A percentile compares a stretch with the other conserved stretches of the same genome.
phyloP scores from a whole-genome alignment of 2,329 filamentous ascomycete species.

The Pseudopithomyces chartarum region DNA sequence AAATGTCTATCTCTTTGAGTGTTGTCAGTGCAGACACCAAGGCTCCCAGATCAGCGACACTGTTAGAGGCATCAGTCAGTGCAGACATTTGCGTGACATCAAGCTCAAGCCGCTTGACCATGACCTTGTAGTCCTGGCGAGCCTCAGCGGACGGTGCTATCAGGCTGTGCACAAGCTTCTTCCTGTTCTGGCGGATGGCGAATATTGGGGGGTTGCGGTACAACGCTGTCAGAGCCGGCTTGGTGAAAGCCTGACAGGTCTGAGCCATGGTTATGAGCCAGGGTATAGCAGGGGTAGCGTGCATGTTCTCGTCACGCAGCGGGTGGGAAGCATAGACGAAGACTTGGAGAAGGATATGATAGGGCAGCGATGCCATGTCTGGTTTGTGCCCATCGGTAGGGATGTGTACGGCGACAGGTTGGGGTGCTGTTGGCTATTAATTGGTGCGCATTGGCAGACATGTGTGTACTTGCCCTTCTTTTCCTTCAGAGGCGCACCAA shows the following conservation, averaged over 20 bases:
- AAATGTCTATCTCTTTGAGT: constrained; percentile 72
- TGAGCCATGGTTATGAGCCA: constrained; percentile 71
- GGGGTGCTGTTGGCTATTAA: constrained; percentile 1
- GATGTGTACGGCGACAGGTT: constrained; percentile 15
- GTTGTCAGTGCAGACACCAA: constrained; percentile 69
- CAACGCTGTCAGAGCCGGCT: constrained; percentile 74
- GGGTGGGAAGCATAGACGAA: constrained; percentile 70
- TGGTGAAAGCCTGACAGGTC: constrained; percentile 66
- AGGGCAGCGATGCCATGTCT: constrained; percentile 58
- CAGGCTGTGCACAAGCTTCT: constrained; percentile 58
- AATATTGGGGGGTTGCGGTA: constrained; percentile 72
- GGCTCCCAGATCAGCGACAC: constrained; percentile 60
- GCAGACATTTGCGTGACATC: constrained; percentile 65
- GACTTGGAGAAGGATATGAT: constrained; percentile 71
- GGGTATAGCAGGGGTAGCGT: constrained; percentile 51
- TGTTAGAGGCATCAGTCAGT: constrained; percentile 58
- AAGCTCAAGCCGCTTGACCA: constrained; percentile 71
- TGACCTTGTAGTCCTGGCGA: constrained; percentile 67
- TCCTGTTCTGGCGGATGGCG: constrained; percentile 53
- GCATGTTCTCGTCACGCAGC: constrained; percentile 55
- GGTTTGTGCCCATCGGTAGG: constrained; percentile 33
- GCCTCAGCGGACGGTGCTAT: constrained; percentile 49
- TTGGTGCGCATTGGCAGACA: background rate
- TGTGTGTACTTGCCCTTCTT: constrained; percentile 16
- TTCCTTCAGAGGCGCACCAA: constrained; percentile 37